Evolutionary conservation across 1,284 basidiomycete genomes (phyloP).

Genomic region (Flammula alnicola): DNA sequence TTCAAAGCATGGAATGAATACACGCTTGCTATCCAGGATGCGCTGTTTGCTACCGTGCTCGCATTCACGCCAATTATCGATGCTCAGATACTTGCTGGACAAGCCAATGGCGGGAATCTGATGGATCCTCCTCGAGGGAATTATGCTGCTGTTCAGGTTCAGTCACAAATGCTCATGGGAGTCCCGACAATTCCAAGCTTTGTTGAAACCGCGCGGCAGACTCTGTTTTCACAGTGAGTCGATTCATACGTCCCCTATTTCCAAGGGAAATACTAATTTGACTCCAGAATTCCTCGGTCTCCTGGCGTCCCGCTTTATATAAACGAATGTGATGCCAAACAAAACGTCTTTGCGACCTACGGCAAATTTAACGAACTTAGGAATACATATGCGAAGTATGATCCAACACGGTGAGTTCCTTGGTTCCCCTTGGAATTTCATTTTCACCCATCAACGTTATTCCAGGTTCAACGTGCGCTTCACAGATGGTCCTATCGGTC

Average conservation of each 20-base stretch:
- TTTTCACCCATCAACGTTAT: not conserved
- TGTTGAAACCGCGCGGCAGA: constrained; percentile 25
- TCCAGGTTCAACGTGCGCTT: constrained; percentile 33
- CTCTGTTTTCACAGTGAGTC: constrained; percentile 30
- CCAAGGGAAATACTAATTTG: not conserved
- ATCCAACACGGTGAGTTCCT: constrained; percentile 39
- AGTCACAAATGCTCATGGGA: constrained; percentile 29
- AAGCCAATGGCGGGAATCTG: constrained; percentile 36
- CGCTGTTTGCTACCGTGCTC: constrained; percentile 30
- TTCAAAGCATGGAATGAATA: constrained; percentile 31
- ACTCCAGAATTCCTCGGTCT: constrained; percentile 33
- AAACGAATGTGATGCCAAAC: constrained; percentile 41
- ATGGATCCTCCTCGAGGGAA: constrained; percentile 39
- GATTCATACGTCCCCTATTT: not conserved
- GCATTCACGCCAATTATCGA: constrained; percentile 42
- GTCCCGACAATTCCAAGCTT: constrained; percentile 23
- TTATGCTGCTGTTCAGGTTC: constrained; percentile 37
- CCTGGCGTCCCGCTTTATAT: constrained; percentile 42
- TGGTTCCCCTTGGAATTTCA: not conserved
- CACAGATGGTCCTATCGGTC: constrained; percentile 34
- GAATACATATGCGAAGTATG: constrained; percentile 42
- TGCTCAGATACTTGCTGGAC: constrained; percentile 37
- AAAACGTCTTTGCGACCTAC: constrained; percentile 43
- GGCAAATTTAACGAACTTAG: constrained; percentile 37
- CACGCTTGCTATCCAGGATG: constrained; percentile 24